Base-by-base conservation (phyloP, 192 early-diverging fungal genomes). In the Coemansia sp. region DNA sequence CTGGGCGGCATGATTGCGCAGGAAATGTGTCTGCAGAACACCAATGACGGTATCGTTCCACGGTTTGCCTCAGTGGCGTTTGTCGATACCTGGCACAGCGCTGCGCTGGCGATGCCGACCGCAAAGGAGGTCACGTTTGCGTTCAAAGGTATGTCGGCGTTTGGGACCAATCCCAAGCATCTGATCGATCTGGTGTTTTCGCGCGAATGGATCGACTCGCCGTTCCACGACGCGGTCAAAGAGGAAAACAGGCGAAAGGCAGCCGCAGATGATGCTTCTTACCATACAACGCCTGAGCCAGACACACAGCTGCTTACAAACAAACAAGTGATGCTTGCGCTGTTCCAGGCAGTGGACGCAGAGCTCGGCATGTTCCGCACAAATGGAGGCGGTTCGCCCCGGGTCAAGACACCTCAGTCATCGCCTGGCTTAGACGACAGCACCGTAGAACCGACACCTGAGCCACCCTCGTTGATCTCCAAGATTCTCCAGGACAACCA, bases 1-100 rank as follows among this genome's bases (percentile, higher is more conserved):
- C 83, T 96, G 86, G 92, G 93, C 20, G 91, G 90, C 25, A 96
- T 94, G 94, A 89, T 96, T 56, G 76, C 90, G 0, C 86, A 91
- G 62, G 90, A 94, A 62, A 66, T 94, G 59, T 85, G 78, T 12
- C 34, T 83, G 29, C 71, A 86, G 30, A 51, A 66, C 25, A 57
- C 18, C 1, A 10, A 14, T 1, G 38, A 20, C 14, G 56, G 16
- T 1, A 7, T 14, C 12, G 42, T 45, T 11, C 42, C 42, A 2
- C 54, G 49, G 6, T 82, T 66, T 63, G 74, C 65, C 5, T 76
- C 79, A 0, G 71, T 82, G 12, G 60, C 45, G n/a, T 49, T 82
- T 8, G 79, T 73, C 32, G 79, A 72, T 29, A 76, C 79, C 1
- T 82, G 79, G 79, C 79, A 82, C 31, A 82, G 70, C 55, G 63